phyloP scores from a whole-genome alignment of 768 basidiomycete species.

The Tricholomella constricta region DNA sequence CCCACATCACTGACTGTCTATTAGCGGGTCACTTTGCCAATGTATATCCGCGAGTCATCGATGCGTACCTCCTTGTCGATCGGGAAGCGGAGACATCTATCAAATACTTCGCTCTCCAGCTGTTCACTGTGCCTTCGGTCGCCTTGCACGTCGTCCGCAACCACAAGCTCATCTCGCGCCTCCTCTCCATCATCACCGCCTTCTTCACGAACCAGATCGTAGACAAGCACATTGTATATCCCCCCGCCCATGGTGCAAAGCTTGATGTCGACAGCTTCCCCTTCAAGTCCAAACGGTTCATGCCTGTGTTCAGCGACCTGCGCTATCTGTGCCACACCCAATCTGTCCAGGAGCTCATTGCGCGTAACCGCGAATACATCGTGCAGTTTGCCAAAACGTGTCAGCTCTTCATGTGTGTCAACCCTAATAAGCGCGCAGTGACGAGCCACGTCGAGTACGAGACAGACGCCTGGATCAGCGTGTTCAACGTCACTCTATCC shows the following conservation, averaged over 20 bases:
- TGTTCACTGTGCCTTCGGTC: constrained; percentile 90
- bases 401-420: constrained; percentile 90
- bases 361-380: constrained; percentile 66
- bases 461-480: constrained; percentile 94
- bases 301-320: constrained; percentile 92
- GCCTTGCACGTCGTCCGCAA: constrained; percentile 75
- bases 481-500: constrained; percentile 93
- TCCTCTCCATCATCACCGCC: constrained; percentile 82
- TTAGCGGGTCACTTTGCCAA: constrained; percentile 81
- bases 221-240: constrained; percentile 65
- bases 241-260: constrained; percentile 28
- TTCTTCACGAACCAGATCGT: constrained; percentile 93
- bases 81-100: constrained; percentile 95
- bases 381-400: constrained; percentile 74
- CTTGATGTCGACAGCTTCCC: constrained; percentile 84
- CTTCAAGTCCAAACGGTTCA: constrained; percentile 94
- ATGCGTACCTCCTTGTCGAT: constrained; percentile 89
- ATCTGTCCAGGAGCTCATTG: constrained; percentile 79
- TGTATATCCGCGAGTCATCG: constrained; percentile 85
- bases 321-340: constrained; percentile 82
- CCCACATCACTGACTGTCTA: not conserved
- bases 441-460: constrained; percentile 93
- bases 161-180: constrained; percentile 70
- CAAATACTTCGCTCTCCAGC: constrained; percentile 89
- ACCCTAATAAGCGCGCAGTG: constrained; percentile 83